Evolutionary conservation across 805 yeast species (phyloP).

Genomic region (Clavispora fructus): DNA sequence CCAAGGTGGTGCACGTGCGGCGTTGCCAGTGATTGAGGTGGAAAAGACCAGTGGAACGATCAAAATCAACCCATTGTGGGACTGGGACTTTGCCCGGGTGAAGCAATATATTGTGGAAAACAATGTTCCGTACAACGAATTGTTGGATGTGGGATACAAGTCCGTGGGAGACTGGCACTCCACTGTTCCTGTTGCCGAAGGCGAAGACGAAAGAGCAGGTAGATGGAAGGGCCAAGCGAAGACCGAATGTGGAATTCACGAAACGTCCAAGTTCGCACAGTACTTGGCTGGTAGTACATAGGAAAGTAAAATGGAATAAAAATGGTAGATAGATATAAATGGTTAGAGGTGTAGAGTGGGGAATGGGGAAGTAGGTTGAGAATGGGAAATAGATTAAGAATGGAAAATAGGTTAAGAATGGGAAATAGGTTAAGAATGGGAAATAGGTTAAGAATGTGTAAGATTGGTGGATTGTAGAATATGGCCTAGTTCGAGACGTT

Average conservation of each 20-base stretch:
- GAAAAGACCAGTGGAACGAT: conserved; percentile 65
- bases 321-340: too few relatives aligned
- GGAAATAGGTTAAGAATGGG: too few relatives aligned
- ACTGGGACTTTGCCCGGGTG: conserved; percentile 76
- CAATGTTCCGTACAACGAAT: conserved; percentile 78
- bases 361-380: too few relatives aligned
- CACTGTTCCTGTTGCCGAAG: conserved; percentile 81
- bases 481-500: too few relatives aligned
- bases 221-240: conserved; percentile 92
- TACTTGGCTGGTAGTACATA: conserved; percentile 27
- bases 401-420: too few relatives aligned
- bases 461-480: too few relatives aligned
- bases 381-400: too few relatives aligned
- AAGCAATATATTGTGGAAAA: conserved; percentile 61
- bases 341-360: not conserved
- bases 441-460: too few relatives aligned
- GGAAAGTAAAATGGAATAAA: not conserved
- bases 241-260: conserved; percentile 95
- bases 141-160: conserved; percentile 81
- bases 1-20: conserved; percentile 81
- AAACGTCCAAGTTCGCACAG: conserved; percentile 67
- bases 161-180: conserved; percentile 96
- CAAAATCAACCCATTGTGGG: conserved; percentile 84
- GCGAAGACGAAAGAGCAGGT: conserved; percentile 95
- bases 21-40: conserved; percentile 69